Percentiles rank a stretch among this genome's conserved stretches.
These are phyloP conservation scores for Aspergillus awamori DNA, from an alignment of 2,329 filamentous ascomycete genomes.

Conservation along the genomic window DNA sequence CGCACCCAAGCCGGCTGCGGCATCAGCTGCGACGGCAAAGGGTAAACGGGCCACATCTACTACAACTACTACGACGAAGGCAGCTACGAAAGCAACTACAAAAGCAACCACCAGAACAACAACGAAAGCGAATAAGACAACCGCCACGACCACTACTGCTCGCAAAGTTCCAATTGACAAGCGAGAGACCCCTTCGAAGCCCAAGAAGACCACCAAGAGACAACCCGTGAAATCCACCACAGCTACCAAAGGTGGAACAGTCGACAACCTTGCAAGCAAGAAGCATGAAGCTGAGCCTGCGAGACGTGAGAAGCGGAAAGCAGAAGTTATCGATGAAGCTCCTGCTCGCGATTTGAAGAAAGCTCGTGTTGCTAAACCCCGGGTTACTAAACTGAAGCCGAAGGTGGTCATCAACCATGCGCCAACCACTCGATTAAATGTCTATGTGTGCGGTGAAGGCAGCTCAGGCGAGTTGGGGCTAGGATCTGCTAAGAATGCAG, in stretches of 20 bases:
- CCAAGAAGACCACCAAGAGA: conserved; percentile 21
- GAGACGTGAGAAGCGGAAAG: conserved; percentile 39
- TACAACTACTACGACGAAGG: conserved; percentile 11
- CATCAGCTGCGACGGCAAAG: conserved; percentile 14
- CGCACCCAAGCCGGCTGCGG: conserved; percentile 25
- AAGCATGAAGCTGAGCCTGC: conserved; percentile 19
- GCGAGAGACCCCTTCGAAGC: conserved; percentile 23
- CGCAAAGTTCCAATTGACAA: conserved; percentile 22
- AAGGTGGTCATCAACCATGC: conserved; percentile 62
- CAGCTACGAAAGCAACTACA: conserved; percentile 18
- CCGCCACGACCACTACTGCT: conserved; percentile 29
- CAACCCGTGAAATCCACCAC: conserved; percentile 23
- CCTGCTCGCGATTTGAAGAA: conserved; percentile 35
- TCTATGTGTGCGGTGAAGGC: conserved; percentile 81
- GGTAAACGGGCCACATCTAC: conserved; percentile 23
- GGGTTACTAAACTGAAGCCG: conserved; percentile 35
- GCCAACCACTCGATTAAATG: conserved; percentile 61
- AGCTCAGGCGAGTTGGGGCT: conserved; percentile 81
- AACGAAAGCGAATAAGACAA: conserved; percentile 26
- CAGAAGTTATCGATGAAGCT: conserved; percentile 32
- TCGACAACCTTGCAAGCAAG: conserved; percentile 24
- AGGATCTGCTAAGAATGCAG: conserved; percentile 65
- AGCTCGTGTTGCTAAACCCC: conserved; percentile 31
- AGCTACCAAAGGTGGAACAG: conserved; percentile 28
- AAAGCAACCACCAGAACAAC: conserved; percentile 26